Evolutionary conservation across 495 filamentous ascomycete species (phyloP), one percentile per base, ranked within the genome.

Genomic region (Penicillium malachiteum): DNA sequence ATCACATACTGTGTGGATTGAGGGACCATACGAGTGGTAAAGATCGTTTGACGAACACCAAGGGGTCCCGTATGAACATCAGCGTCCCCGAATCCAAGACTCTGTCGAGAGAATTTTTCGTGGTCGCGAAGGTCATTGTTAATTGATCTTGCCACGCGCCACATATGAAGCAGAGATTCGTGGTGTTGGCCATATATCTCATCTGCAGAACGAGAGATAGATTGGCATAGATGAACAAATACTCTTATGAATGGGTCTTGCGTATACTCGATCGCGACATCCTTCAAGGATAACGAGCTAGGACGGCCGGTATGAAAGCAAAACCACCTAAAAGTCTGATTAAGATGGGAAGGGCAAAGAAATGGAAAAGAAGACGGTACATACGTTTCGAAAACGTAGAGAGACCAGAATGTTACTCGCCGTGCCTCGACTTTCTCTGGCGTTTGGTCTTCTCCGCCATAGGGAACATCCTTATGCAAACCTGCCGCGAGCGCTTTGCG

Each of bases 91-190:
- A 74, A 68, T 0, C 73, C 71, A 5, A 78, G 47, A 0, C 64
- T 65, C 30, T 66, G 60, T 30, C 67, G 52, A 50, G 74, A 62
- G 11, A 64, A 56, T 0, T 56, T 40, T 18, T 76, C 71, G 30
- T 64, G 71, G 0, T 52, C 50, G 6, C 69, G 70, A 48, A 73
- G 60, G 11, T 77, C 72, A 21, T 71, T 63, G 4, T 55, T 44
- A 10, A 78, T 75, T 1, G 71, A 73, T 30, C 69, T 62, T 5
- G 76, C 73, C 12, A 71, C 67, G 38, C 59, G 67, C 71, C 74
- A 78, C 72, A 78, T 73, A 7, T 75, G 68, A 30, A 76, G 49
- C 10, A 78, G 49, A 10, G 76, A 78, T 8, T 76, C 76, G 50
- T 76, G 71, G 10, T 63, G 62, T 48, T 64, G 66, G 9, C 68